Evolutionary conservation across 192 early-diverging fungal genomes (phyloP).

Genomic region (Coemansia sp.): DNA sequence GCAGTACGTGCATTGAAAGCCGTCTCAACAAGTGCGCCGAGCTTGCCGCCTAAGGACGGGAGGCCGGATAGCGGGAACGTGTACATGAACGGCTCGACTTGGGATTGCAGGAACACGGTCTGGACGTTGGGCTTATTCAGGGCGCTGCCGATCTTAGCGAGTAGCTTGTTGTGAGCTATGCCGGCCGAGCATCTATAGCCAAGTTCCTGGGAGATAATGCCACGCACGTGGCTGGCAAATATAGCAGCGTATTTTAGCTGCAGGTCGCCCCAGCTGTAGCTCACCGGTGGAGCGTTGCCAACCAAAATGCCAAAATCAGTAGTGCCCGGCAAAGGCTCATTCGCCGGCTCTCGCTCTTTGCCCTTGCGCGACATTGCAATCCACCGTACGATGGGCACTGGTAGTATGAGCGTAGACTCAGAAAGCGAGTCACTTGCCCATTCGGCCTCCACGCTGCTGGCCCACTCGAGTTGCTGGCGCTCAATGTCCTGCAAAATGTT

Average conservation of each 20-base stretch:
- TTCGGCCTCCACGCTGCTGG: neutral
- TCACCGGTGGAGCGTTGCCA: constrained; percentile 23
- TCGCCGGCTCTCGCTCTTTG: constrained; percentile 38
- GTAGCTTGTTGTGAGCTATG: constrained; percentile 81
- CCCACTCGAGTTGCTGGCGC: constrained; percentile 20
- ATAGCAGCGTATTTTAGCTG: constrained; percentile 74
- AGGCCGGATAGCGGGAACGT: constrained; percentile 74
- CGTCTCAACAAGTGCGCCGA: constrained; percentile 69
- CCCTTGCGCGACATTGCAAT: constrained; percentile 38
- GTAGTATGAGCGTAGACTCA: neutral
- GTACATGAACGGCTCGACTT: constrained; percentile 62
- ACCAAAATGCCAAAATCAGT: constrained; percentile 55
- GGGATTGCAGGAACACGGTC: constrained; percentile 66
- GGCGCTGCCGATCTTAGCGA: constrained; percentile 84
- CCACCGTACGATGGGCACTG: constrained; percentile 34
- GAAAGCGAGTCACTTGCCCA: neutral
- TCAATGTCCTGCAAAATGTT: constrained; percentile 37
- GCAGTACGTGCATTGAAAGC: constrained; percentile 54
- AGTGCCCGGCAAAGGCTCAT: constrained; percentile 13
- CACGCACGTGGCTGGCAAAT: constrained; percentile 66
- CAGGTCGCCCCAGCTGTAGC: constrained; percentile 69
- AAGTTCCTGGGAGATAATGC: constrained; percentile 61
- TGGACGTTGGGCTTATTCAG: constrained; percentile 82
- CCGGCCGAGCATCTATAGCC: constrained; percentile 80
- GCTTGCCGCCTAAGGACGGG: constrained; percentile 82